These are phyloP conservation scores for Lepidopterella palustris DNA, from an alignment of 495 filamentous ascomycete genomes.

Conservation along the genomic window DNA sequence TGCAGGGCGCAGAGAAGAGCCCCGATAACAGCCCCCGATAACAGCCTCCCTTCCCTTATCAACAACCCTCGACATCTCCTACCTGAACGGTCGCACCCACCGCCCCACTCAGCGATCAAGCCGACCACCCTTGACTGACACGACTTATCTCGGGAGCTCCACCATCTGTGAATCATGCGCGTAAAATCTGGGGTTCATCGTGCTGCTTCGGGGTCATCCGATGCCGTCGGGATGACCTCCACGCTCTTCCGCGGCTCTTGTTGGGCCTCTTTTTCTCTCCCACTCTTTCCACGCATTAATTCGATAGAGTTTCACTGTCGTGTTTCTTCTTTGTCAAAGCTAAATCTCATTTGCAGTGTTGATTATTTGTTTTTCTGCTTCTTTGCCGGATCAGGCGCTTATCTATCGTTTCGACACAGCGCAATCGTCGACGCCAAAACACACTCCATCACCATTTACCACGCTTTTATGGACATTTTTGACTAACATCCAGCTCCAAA, in stretches of 20 bases:
- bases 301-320: not conserved
- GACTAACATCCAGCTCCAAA: too few species aligned
- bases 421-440: not conserved
- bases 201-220: not conserved
- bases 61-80: too few species aligned
- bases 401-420: not conserved
- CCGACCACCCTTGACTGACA: not conserved
- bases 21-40: too few species aligned
- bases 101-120: not conserved
- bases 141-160: not conserved
- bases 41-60: too few species aligned
- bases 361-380: not conserved
- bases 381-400: not conserved
- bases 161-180: not conserved
- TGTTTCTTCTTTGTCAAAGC: not conserved
- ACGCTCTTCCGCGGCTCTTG: not conserved
- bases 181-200: not conserved
- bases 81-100: not conserved
- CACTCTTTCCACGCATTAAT: not conserved
- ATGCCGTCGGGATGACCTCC: not conserved
- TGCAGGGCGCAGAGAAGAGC: too few species aligned
- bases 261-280: not conserved
- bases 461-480: too few species aligned
- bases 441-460: too few species aligned
- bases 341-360: not conserved